phyloP scores from a whole-genome alignment of 495 filamentous ascomycete species.

The Hypoxylon fragiforme region DNA sequence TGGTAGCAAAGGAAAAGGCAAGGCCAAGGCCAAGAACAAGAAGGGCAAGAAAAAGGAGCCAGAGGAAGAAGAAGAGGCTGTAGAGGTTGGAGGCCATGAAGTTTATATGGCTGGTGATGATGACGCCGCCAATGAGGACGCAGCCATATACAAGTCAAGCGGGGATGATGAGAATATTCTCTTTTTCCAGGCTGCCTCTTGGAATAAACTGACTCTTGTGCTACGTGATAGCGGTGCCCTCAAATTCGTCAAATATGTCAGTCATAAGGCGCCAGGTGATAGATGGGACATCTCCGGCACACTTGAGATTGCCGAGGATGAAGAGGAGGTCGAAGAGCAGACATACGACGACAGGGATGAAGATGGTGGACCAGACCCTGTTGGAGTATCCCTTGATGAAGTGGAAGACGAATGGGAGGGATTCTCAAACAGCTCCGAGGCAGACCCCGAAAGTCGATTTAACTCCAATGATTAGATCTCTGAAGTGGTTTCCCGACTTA shows the following conservation, averaged over 20 bases:
- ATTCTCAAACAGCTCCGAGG: constrained; percentile 48
- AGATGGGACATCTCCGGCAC: constrained; percentile 86
- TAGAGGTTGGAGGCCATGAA: constrained; percentile 82
- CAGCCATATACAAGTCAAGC: constrained; percentile 79
- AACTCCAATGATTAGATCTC: neutral
- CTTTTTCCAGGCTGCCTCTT: constrained; percentile 82
- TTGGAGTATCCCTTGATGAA: constrained; percentile 42
- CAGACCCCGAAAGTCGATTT: constrained; percentile 43
- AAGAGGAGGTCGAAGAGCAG: constrained; percentile 30
- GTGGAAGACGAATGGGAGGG: constrained; percentile 54
- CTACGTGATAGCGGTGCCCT: constrained; percentile 83
- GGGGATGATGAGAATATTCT: constrained; percentile 91
- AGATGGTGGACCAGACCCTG: constrained; percentile 32
- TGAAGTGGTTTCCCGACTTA: too few relatives aligned
- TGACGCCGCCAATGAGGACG: constrained; percentile 68
- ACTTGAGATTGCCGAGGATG: constrained; percentile 54
- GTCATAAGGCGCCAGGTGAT: constrained; percentile 77
- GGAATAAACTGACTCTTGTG: constrained; percentile 89
- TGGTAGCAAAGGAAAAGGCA: constrained; percentile 43
- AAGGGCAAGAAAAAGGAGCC: constrained; percentile 43
- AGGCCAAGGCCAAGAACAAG: constrained; percentile 33
- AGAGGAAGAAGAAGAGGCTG: constrained; percentile 36
- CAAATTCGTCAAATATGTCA: constrained; percentile 96
- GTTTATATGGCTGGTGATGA: constrained; percentile 92
- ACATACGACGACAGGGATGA: constrained; percentile 47